A percentile compares a stretch with the other conserved stretches of the same genome.
Evolutionary conservation across 345 rosid species (phyloP).

Genomic region (Eucalyptus marginata): DNA sequence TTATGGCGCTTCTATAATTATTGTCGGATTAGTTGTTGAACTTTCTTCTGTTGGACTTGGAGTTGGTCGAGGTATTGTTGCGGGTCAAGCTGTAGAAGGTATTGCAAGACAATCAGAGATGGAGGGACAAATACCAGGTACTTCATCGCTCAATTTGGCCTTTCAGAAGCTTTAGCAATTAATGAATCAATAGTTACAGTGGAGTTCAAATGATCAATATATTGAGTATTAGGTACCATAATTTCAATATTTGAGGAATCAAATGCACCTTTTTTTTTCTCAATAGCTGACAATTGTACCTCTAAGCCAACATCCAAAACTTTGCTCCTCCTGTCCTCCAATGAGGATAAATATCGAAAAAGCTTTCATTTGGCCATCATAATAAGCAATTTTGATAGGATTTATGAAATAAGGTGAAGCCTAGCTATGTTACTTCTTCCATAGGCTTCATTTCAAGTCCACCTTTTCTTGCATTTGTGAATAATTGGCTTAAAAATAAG

Average conservation of each 20-base stretch:
- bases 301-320: too few relatives aligned
- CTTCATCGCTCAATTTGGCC: background rate
- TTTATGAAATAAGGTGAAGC: background rate
- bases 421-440: background rate
- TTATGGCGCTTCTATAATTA: rapidly evolving
- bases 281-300: rapidly evolving
- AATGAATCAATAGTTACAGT: rapidly evolving
- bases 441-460: background rate
- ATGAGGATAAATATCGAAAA: rapidly evolving
- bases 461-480: background rate
- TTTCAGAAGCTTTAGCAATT: background rate
- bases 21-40: rapidly evolving
- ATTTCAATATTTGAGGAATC: too few relatives aligned
- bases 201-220: too few relatives aligned
- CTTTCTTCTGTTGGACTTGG: rapidly evolving
- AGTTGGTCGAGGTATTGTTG: too few relatives aligned
- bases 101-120: rapidly evolving
- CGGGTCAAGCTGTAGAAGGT: rapidly evolving
- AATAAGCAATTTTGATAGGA: too few relatives aligned
- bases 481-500: background rate
- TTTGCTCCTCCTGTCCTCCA: rapidly evolving
- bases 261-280: rapidly evolving
- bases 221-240: rapidly evolving
- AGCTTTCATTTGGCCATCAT: rapidly evolving
- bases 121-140: rapidly evolving